Conservation (phyloP, 805 yeast genomes). For the Tetrapisispora fleetii region DNA sequence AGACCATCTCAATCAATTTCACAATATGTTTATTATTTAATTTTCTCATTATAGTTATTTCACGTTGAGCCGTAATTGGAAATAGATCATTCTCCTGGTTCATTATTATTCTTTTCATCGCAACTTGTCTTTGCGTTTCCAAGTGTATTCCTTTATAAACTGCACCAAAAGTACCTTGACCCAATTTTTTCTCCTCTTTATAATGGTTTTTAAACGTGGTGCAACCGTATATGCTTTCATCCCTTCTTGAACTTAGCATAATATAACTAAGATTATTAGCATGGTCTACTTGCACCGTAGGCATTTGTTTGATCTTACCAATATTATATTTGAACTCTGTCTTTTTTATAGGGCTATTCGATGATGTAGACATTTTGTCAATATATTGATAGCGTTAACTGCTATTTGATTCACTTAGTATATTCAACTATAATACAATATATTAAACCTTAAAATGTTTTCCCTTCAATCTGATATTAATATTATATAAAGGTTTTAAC, state of each 20-base stretch:
- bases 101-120: conserved; percentile 75
- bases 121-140: conserved; percentile 53
- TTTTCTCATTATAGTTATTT: conserved; percentile 69
- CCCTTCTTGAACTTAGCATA: conserved; percentile 16
- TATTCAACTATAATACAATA: too few species aligned
- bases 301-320: conserved; percentile 28
- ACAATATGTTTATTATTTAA: conserved; percentile 63
- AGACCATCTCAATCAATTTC: conserved; percentile 70
- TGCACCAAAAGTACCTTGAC: conserved; percentile 84
- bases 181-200: conserved; percentile 40
- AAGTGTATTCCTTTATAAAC: conserved; percentile 64
- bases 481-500: too few species aligned
- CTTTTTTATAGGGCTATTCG: background rate
- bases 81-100: conserved; percentile 44
- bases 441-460: too few species aligned
- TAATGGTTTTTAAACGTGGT: conserved; percentile 24
- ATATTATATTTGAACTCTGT: conserved; percentile 24
- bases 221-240: conserved; percentile 26
- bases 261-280: conserved; percentile 22
- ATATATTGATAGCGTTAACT: background rate
- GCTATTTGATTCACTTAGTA: too few species aligned
- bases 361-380: background rate
- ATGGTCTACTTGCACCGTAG: conserved; percentile 22
- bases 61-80: conserved; percentile 92
- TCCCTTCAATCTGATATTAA: too few species aligned